phyloP scores from a whole-genome alignment of 1,139 yeast species.

The Saccharomyces pastorianus region DNA sequence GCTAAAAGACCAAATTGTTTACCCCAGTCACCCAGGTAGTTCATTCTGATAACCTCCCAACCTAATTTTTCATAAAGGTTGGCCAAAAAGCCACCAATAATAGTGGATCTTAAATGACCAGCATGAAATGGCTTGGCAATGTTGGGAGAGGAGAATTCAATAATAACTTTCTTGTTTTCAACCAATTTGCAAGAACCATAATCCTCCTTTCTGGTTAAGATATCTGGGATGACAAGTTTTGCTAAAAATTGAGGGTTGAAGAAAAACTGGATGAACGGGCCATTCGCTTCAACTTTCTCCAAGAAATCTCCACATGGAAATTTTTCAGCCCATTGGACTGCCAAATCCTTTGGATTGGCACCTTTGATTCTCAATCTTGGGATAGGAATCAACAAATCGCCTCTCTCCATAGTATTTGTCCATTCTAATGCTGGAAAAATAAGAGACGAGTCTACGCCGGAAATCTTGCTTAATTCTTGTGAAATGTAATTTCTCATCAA shows the following conservation, averaged over 20 bases:
- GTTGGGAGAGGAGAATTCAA: constrained; percentile 95
- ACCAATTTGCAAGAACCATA: constrained; percentile 80
- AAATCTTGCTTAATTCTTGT: constrained; percentile 60
- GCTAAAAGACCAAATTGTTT: constrained; percentile 96
- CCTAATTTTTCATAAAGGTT: constrained; percentile 87
- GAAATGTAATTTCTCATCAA: constrained; percentile 73
- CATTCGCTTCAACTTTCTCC: constrained; percentile 68
- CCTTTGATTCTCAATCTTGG: constrained; percentile 92
- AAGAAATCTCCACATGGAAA: constrained; percentile 64
- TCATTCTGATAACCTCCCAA: constrained; percentile 82
- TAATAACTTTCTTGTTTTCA: constrained; percentile 57
- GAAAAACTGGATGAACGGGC: constrained; percentile 86
- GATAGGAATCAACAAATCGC: constrained; percentile 85
- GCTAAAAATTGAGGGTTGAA: constrained; percentile 60
- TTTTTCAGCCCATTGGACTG: constrained; percentile 69
- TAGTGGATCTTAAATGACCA: constrained; percentile 95
- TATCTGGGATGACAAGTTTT: constrained; percentile 63
- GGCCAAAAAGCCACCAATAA: constrained; percentile 93
- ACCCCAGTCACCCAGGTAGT: constrained; percentile 99
- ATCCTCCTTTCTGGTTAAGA: constrained; percentile 48
- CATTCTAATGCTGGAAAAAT: constrained; percentile 85
- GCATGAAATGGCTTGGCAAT: constrained; percentile 99
- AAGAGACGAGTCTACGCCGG: constrained; percentile 60
- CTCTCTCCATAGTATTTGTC: constrained; percentile 79
- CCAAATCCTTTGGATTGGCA: constrained; percentile 73